phyloP scores from a whole-genome alignment of 306 rosid species.

The Castanopsis chinensis region DNA sequence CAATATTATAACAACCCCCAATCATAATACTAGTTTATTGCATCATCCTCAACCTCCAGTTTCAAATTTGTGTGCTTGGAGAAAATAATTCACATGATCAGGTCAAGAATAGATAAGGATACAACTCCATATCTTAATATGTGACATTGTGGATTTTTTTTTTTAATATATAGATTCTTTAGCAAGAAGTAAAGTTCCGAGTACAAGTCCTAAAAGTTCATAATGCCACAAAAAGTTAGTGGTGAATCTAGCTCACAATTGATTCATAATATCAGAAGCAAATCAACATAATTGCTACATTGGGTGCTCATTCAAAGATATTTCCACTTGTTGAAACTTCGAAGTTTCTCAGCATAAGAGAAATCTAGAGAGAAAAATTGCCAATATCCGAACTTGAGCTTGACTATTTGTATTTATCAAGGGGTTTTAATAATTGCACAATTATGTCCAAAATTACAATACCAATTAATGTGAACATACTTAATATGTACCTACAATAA shows the following conservation, averaged over 20 bases:
- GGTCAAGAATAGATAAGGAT: background rate
- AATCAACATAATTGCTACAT: background rate
- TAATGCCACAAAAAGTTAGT: background rate
- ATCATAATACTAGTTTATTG: background rate
- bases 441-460: background rate
- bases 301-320: background rate
- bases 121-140: background rate
- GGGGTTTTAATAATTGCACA: slow-evolving; percentile 7
- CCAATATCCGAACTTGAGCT: background rate
- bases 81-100: background rate
- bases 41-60: background rate
- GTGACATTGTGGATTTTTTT: background rate
- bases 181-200: background rate
- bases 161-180: background rate
- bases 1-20: too few relatives aligned
- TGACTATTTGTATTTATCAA: background rate
- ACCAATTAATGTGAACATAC: slow-evolving; percentile 8
- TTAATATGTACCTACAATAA: background rate
- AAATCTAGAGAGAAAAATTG: background rate
- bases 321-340: background rate
- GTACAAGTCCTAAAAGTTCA: background rate
- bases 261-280: background rate
- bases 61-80: background rate
- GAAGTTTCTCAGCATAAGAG: background rate
- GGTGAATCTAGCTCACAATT: background rate